Base-by-base conservation (phyloP, 805 yeast genomes). In the Helenozyma rhizophorensis region DNA sequence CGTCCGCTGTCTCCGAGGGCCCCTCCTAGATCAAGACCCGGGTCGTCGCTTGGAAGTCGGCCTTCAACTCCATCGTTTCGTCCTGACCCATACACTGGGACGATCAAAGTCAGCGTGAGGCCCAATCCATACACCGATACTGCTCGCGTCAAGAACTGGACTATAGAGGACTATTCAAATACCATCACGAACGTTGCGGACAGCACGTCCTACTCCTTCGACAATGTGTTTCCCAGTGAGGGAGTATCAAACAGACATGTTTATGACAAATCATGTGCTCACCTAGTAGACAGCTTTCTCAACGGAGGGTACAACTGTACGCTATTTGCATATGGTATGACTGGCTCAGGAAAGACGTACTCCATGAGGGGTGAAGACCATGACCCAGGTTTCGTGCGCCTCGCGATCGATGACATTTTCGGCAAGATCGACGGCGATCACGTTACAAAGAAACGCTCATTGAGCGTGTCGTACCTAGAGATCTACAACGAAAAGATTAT, bases 261-360 rank as follows among this genome's bases (percentile, higher is more conserved):
- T 2, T 90, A 85, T 54, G 60, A 61, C 13, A 54, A 56, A 10
- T 64, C 62, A 68, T 30, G 94, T 76, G 29, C 68, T 51, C 45
- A 76, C 66, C 22, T 70, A 72, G 56, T 78, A 70, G 23, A 62
- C 51, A 42, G 75, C 70, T 53, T 77, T 74, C 40, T 69, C 70
- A 47, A 56, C 27, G 79, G 78, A 11, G 96, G 96, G 0, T 89
- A 62, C 56, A 87, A 87, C 50, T 89, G 89, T 11, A 88, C 96
- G 0, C 77, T 89, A 1, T 87, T 90, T 55, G 97, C 97, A 0
- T 87, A 87, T 50, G 96, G 96, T 22, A 84, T 84, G 87, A 87
- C 96, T 0, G 96, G 96, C 0, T 82, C 94, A 1, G 96, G 96
- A 9, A 87, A 87, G 56, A 87, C 96, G 0, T 79, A 74, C 52